phyloP scores from a whole-genome alignment of 805 yeast genomes.

The Yamadazyma sp. region DNA sequence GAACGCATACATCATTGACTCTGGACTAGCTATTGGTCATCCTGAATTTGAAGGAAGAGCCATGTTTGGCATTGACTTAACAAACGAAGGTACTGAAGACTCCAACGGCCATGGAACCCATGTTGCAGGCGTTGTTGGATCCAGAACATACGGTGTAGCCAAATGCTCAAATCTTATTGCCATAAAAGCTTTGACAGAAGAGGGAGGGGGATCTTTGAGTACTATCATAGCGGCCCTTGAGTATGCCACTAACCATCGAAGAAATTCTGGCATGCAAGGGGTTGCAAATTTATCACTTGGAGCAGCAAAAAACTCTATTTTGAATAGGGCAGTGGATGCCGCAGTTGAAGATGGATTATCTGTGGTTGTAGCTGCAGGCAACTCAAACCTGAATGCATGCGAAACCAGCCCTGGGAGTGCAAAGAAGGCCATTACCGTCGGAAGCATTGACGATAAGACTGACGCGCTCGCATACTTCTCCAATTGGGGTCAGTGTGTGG shows the following conservation, averaged over 20 bases:
- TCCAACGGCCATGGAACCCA: constrained; percentile 59
- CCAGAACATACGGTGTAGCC: constrained; percentile 53
- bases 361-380: constrained; percentile 85
- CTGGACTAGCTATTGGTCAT: constrained; percentile 66
- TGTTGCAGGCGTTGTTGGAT: constrained; percentile 54
- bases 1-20: constrained; percentile 78
- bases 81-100: constrained; percentile 56
- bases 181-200: constrained; percentile 66
- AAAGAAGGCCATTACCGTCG: constrained; percentile 70
- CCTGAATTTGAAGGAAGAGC: constrained; percentile 68
- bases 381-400: constrained; percentile 76
- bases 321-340: constrained; percentile 75
- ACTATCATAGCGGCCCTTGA: constrained; percentile 67
- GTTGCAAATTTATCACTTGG: constrained; percentile 84
- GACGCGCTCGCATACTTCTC: constrained; percentile 75
- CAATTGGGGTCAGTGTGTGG: constrained; percentile 94
- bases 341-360: constrained; percentile 72
- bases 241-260: constrained; percentile 62
- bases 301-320: constrained; percentile 60
- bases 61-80: constrained; percentile 57
- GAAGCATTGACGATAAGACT: constrained; percentile 77
- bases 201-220: constrained; percentile 71
- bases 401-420: constrained; percentile 85
- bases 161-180: constrained; percentile 60
- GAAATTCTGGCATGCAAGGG: constrained; percentile 35